Percentiles rank a stretch among this genome's conserved stretches.
phyloP scores from a whole-genome alignment of 2,329 filamentous ascomycete genomes.

The Pseudogymnoascus destructans region DNA sequence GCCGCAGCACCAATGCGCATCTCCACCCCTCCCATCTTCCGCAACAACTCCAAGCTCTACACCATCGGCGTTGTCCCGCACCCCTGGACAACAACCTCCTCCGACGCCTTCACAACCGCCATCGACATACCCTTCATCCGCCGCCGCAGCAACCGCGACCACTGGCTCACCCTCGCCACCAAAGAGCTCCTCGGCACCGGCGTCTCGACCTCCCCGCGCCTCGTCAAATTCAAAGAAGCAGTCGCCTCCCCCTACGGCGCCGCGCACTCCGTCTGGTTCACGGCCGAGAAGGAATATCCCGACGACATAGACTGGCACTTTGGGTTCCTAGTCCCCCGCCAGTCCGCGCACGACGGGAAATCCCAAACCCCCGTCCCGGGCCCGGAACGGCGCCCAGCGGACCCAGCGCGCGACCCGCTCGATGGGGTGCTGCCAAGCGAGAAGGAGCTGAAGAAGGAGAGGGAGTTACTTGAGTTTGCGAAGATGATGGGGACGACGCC shows the following conservation, averaged over 20 bases:
- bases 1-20: constrained; percentile 52
- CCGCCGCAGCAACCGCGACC: constrained; percentile 57
- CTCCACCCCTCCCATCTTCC: constrained; percentile 51
- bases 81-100: constrained; percentile 66
- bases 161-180: constrained; percentile 64
- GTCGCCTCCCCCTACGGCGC: constrained; percentile 56
- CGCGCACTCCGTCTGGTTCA: constrained; percentile 65
- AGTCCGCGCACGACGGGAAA: constrained; percentile 38
- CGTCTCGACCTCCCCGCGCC: constrained; percentile 48
- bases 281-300: constrained; percentile 46
- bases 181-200: constrained; percentile 52
- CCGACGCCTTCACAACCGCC: constrained; percentile 48
- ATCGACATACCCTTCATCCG: constrained; percentile 54
- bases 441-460: constrained; percentile 42
- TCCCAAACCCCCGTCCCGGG: constrained; percentile 45
- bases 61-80: constrained; percentile 83
- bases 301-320: constrained; percentile 79
- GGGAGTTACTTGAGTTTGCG: constrained; percentile 40
- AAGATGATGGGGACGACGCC: constrained; percentile 33
- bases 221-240: constrained; percentile 66
- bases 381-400: constrained; percentile 41
- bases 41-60: constrained; percentile 60
- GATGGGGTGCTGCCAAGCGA: constrained; percentile 39
- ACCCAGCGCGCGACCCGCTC: constrained; percentile 34
- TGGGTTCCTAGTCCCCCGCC: constrained; percentile 64